These are phyloP conservation scores for Balamuthia mandrillaris DNA, from an alignment of 208 protist species.

Conservation along the genomic window DNA sequence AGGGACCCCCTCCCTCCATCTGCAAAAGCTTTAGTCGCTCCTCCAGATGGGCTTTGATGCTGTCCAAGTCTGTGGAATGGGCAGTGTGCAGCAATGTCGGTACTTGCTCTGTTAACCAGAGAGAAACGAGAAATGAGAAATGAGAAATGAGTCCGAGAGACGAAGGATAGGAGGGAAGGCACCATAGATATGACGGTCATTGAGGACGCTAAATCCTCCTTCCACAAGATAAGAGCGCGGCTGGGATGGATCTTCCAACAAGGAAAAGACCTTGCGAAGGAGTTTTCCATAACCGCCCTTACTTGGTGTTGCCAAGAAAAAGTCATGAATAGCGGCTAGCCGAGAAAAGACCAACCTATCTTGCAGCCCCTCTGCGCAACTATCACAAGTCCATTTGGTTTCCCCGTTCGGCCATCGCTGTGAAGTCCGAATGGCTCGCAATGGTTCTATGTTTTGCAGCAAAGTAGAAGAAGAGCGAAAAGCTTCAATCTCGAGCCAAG, in stretches of 20 bases:
- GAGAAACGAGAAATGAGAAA: background rate
- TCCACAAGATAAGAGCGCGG: background rate
- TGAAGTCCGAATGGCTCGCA: too few relatives aligned
- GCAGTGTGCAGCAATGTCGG: background rate
- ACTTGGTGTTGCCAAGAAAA: background rate
- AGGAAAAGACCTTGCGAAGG: background rate
- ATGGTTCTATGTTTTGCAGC: too few relatives aligned
- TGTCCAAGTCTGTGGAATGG: background rate
- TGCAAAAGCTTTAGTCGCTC: background rate
- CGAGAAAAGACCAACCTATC: background rate
- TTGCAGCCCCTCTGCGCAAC: background rate
- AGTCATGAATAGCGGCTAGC: background rate
- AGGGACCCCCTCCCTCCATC: background rate
- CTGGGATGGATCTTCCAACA: background rate
- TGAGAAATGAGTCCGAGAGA: background rate
- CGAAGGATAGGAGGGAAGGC: background rate
- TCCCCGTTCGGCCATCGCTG: background rate
- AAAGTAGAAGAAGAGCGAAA: too few relatives aligned
- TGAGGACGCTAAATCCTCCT: background rate
- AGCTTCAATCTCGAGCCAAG: background rate
- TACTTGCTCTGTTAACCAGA: background rate
- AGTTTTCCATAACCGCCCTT: background rate
- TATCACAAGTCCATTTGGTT: background rate
- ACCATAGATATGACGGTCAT: background rate
- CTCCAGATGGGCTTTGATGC: background rate